These are phyloP conservation scores for Pugionium cornutum DNA, from an alignment of 345 rosid genomes.

Conservation along the genomic window DNA sequence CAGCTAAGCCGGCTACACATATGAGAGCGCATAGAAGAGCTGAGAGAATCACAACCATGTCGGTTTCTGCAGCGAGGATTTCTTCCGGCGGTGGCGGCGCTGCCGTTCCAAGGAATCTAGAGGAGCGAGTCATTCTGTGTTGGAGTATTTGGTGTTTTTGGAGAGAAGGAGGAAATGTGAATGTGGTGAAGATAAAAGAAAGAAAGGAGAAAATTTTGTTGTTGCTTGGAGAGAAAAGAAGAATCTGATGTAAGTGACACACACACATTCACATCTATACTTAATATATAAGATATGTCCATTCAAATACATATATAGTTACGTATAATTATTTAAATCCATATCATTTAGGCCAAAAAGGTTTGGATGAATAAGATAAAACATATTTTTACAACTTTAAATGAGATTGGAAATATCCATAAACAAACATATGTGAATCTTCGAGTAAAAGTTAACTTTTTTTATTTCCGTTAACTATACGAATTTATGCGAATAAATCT, in stretches of 20 bases:
- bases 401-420: no score
- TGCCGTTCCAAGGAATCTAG: slow-evolving; percentile 41
- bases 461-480: no score
- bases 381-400: no score
- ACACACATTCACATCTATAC: slow-evolving; percentile 33
- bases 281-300: slow-evolving; percentile 6
- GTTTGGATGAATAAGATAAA: no score
- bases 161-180: slow-evolving; percentile 16
- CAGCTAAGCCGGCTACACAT: slow-evolving; percentile 65
- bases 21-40: slow-evolving; percentile 75
- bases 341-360: not conserved
- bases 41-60: slow-evolving; percentile 65
- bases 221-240: slow-evolving; percentile 20
- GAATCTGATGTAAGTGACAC: slow-evolving; percentile 29
- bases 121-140: slow-evolving; percentile 42
- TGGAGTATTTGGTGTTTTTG: not conserved
- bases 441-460: no score
- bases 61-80: slow-evolving; percentile 51
- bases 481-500: no score
- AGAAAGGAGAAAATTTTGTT: not conserved
- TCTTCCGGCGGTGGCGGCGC: slow-evolving; percentile 47
- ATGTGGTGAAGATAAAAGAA: slow-evolving; percentile 8
- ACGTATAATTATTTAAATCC: not conserved
- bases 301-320: not conserved
- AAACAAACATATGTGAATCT: no score